Evolutionary conservation across 202 grass and related monocot species (phyloP), one percentile per base, ranked within the genome.

Genomic region (Panicum hallii): DNA sequence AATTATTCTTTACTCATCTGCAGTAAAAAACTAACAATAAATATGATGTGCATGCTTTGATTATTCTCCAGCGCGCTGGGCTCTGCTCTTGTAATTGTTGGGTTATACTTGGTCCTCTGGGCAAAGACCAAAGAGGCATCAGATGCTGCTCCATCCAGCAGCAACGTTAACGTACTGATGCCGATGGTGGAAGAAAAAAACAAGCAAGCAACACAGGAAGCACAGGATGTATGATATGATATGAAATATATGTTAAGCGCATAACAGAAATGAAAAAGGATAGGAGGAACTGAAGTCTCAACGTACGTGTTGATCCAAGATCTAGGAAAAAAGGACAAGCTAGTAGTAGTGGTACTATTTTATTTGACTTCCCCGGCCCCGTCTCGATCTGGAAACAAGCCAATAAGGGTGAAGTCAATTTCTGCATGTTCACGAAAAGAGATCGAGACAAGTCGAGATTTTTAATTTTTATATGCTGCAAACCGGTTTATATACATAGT

Each of bases 81-180:
- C 12, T 89, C 89, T 19, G 80, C 23, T 56, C 72, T 94, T 15
- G 86, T 94, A 30, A 86, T 93, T 52, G 14, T 17, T 5, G 91
- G 88, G n/a, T 74, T 93, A 19, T 93, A 93, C 68, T 89, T 94
- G 14, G 83, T 91, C 0, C 75, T 94, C 0, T 91, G 89, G 92
- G 92, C 89, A 13, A 91, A 94, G 47, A 85, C 66, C 77, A 75
- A 82, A 17, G 89, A 93, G 67, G 55, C 82, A 9, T 11, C 6
- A 15, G 9, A 7, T 32, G 4, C 5, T 61, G 12, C 53, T 75
- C 67, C 55, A 26, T 48, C 64, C 7, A 92, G 75, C 60, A 26
- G 26, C 26, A 26, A 26, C 26, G 26, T 26, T 26, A 20, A 76
- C 11, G 50, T 17, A n/a, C 16, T 1, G 26, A 32, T 32, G 2